Conservation (phyloP, 2,329 filamentous ascomycete species). For the Aspergillus sp. region DNA sequence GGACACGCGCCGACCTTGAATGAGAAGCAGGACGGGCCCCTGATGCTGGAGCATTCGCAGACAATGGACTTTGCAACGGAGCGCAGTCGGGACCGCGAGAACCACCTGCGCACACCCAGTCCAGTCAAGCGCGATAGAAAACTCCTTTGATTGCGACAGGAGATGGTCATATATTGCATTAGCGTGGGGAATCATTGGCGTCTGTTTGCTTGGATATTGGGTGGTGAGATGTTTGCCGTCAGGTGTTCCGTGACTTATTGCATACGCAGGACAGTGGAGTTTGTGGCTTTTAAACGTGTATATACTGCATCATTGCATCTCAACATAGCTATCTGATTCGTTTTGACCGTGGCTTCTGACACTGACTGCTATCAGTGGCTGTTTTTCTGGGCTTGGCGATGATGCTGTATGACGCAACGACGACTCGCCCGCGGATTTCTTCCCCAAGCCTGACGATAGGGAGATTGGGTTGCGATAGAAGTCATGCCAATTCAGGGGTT, state of each 20-base stretch:
- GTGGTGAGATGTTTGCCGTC: background rate
- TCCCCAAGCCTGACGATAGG: no score
- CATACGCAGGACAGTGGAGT: conserved; percentile 1
- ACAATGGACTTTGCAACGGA: conserved; percentile 30
- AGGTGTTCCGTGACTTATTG: background rate
- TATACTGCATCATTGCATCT: background rate
- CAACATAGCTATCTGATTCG: background rate
- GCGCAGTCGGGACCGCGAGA: conserved; percentile 29
- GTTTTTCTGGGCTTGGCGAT: background rate
- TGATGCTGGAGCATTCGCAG: conserved; percentile 30
- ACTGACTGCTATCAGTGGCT: background rate
- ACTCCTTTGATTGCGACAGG: conserved; percentile 11
- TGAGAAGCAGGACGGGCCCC: conserved; percentile 24
- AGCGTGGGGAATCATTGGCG: conserved; percentile 6
- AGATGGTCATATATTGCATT: conserved; percentile 8
- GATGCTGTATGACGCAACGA: background rate
- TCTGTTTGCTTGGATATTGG: background rate
- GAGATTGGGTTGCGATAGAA: no score
- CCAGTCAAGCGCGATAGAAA: conserved; percentile 30
- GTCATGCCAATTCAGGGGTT: no score
- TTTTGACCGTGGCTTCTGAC: no score
- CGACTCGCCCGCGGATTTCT: no score
- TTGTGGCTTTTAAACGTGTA: background rate
- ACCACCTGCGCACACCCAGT: conserved; percentile 36
- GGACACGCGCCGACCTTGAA: conserved; percentile 16